A percentile compares a stretch with the other conserved stretches of the same genome.
These are phyloP conservation scores for Vickermania spadyakhi DNA, from an alignment of 208 protist genomes.

Conservation along the genomic window DNA sequence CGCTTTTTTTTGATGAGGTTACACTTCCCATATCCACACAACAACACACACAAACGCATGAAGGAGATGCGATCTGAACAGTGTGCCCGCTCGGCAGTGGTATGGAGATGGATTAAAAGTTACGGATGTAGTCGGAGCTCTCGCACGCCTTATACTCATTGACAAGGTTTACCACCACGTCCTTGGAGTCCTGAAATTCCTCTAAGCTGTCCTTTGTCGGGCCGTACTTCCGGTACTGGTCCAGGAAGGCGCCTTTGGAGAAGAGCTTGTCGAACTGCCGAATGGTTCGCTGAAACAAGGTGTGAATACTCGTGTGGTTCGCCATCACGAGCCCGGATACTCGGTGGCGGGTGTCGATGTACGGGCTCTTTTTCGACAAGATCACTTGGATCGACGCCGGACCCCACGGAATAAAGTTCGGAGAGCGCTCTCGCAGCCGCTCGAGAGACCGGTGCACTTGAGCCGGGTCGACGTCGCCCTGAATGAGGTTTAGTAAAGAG, in stretches of 20 bases:
- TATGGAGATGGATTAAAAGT: slow-evolving; percentile 37
- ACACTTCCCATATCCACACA: not conserved
- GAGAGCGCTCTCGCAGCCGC: slow-evolving; percentile 95
- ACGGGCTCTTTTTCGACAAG: slow-evolving; percentile 94
- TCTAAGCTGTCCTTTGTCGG: slow-evolving; percentile 92
- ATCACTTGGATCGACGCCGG: slow-evolving; percentile 94
- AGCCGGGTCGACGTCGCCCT: slow-evolving; percentile 98
- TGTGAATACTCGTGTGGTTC: slow-evolving; percentile 98
- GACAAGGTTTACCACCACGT: slow-evolving; percentile 93
- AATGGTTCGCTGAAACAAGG: slow-evolving; percentile 89
- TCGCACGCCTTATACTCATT: slow-evolving; percentile 97
- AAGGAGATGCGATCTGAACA: not conserved
- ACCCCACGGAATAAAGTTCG: slow-evolving; percentile 99
- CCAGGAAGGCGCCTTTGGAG: slow-evolving; percentile 90
- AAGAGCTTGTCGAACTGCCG: slow-evolving; percentile 93
- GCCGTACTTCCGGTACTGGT: slow-evolving; percentile 90
- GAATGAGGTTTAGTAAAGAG: slow-evolving; percentile 99
- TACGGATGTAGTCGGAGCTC: slow-evolving; percentile 92
- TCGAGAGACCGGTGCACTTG: slow-evolving; percentile 98
- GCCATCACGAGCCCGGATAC: slow-evolving; percentile 99
- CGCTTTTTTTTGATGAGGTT: not conserved
- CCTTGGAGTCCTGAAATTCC: slow-evolving; percentile 94
- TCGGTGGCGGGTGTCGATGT: slow-evolving; percentile 93
- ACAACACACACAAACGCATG: not conserved
- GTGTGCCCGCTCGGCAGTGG: not conserved